Evolutionary conservation across 305 asterid genomes (phyloP).

Genomic region (Fraxinus latifolia): DNA sequence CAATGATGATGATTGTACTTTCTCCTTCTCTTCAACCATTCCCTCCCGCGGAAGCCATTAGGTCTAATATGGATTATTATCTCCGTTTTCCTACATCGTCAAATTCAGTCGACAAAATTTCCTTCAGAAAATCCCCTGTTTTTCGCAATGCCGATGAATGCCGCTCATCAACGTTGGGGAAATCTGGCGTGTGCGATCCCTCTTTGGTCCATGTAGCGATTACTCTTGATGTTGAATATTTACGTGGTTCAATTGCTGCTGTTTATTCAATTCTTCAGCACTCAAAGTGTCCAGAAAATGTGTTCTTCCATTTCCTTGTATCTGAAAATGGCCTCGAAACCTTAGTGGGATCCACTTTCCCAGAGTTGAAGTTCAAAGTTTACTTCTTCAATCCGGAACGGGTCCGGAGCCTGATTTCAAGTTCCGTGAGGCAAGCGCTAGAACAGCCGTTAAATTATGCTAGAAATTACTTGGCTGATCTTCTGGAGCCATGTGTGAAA

Average conservation of each 20-base stretch:
- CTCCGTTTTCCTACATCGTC: constrained; percentile 33
- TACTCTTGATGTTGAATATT: constrained; percentile 78
- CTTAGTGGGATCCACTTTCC: constrained; percentile 76
- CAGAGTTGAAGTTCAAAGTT: constrained; percentile 75
- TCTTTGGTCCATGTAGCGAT: constrained; percentile 88
- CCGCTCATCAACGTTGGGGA: constrained; percentile 28
- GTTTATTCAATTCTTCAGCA: constrained; percentile 88
- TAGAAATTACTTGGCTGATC: constrained; percentile 77
- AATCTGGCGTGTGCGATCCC: constrained; percentile 64
- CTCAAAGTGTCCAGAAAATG: constrained; percentile 75
- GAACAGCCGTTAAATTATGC: constrained; percentile 92
- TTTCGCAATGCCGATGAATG: constrained; percentile 75
- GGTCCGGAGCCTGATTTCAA: constrained; percentile 72
- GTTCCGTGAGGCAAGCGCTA: constrained; percentile 83
- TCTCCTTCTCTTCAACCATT: constrained; percentile 85
- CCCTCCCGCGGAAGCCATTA: constrained; percentile 94
- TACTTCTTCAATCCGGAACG: constrained; percentile 82
- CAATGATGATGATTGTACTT: constrained; percentile 66
- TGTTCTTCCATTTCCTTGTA: constrained; percentile 85
- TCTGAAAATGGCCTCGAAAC: constrained; percentile 60
- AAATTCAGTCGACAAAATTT: constrained; percentile 27
- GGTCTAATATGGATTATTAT: constrained; percentile 47
- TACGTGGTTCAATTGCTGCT: constrained; percentile 95
- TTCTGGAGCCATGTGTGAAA: constrained; percentile 71
- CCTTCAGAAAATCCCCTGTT: constrained; percentile 58